Evolutionary conservation across 108 stramenopile species (phyloP).

Genomic region (Poteriospumella lacustris): DNA sequence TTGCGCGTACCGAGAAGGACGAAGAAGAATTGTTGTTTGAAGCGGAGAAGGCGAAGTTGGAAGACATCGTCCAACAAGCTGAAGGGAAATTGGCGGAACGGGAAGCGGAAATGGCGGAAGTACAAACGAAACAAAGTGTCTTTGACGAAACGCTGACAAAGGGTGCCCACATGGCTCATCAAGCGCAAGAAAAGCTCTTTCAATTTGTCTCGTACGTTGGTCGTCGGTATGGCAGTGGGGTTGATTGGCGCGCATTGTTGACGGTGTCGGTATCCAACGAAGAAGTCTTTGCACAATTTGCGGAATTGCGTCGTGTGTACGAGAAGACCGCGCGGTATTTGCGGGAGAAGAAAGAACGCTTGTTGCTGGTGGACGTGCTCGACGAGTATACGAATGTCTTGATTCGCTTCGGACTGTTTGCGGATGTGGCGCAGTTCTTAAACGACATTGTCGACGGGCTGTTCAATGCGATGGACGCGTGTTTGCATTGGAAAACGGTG

Average conservation of each 20-base stretch:
- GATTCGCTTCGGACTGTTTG: background rate
- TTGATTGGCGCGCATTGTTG: no score
- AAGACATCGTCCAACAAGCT: background rate
- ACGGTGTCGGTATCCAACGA: no score
- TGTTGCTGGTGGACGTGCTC: background rate
- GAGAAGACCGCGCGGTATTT: background rate
- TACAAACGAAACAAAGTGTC: background rate
- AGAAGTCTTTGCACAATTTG: no score
- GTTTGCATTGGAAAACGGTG: background rate
- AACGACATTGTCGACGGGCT: background rate
- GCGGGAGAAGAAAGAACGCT: slow-evolving; percentile 12
- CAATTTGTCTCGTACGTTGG: no score
- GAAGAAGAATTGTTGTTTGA: slow-evolving; percentile 20
- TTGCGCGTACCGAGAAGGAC: background rate
- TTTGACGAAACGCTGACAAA: no score
- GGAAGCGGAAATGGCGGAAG: background rate
- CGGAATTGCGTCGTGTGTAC: background rate
- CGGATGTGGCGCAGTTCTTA: background rate
- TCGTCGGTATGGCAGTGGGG: no score
- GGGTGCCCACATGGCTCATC: no score
- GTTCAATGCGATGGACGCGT: slow-evolving; percentile 3
- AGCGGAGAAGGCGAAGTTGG: background rate
- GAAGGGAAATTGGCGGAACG: background rate
- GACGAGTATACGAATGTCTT: background rate
- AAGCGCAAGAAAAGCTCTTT: no score